Evolutionary conservation across 2,329 filamentous ascomycete genomes (phyloP).

Genomic region (Diaporthe aspalathi): DNA sequence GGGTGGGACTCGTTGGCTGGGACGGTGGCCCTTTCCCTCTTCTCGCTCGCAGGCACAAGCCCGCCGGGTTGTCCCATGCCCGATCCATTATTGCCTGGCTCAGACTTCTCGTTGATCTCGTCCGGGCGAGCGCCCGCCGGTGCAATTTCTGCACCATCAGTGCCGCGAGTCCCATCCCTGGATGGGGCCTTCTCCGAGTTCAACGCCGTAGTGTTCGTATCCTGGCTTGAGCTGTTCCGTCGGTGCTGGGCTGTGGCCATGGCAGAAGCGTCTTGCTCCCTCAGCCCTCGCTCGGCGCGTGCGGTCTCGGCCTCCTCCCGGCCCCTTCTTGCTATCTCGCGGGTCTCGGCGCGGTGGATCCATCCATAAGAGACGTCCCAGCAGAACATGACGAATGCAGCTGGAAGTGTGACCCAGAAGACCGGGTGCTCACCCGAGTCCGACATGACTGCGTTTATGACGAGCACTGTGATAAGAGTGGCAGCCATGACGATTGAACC

Average conservation of each 20-base stretch:
- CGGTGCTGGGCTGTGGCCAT: not conserved
- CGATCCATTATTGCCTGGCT: not conserved
- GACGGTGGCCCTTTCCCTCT: not conserved
- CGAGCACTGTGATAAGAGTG: slow-evolving; percentile 74
- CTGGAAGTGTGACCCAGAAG: slow-evolving; percentile 77
- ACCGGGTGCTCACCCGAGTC: slow-evolving; percentile 65
- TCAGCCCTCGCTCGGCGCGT: slow-evolving; percentile 52
- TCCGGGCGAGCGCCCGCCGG: not conserved
- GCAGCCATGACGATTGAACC: slow-evolving; percentile 74
- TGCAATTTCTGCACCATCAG: not conserved
- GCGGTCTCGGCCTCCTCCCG: slow-evolving; percentile 59
- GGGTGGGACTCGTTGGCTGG: slow-evolving; percentile 32
- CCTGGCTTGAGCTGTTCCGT: slow-evolving; percentile 17
- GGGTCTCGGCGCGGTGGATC: slow-evolving; percentile 70
- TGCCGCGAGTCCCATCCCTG: not conserved
- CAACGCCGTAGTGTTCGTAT: slow-evolving; percentile 3
- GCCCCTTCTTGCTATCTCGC: slow-evolving; percentile 69
- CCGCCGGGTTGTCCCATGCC: not conserved
- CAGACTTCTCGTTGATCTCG: slow-evolving; percentile 19
- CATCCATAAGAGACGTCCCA: slow-evolving; percentile 76
- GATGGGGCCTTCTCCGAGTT: slow-evolving; percentile 7
- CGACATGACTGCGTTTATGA: slow-evolving; percentile 71
- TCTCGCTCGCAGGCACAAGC: slow-evolving; percentile 3
- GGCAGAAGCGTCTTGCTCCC: slow-evolving; percentile 48
- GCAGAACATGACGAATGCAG: slow-evolving; percentile 74